These are phyloP conservation scores for Acer saccharum DNA, from an alignment of 345 rosid genomes.

Conservation along the genomic window DNA sequence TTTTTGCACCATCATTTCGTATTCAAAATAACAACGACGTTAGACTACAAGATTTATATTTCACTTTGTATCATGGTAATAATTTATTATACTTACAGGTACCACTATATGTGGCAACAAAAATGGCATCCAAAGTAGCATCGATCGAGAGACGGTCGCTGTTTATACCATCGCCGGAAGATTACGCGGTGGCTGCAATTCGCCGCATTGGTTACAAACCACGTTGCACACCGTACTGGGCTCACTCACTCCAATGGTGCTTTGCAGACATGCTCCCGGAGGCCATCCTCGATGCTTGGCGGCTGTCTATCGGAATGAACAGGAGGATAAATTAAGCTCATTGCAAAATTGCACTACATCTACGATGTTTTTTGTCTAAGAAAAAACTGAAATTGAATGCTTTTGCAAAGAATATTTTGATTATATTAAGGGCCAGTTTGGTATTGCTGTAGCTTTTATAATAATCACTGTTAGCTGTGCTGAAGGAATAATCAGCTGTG, in stretches of 20 bases:
- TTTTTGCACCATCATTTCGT: no score
- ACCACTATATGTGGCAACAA: slow-evolving; percentile 82
- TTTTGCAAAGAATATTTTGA: background rate
- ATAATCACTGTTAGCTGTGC: no score
- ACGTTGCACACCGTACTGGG: slow-evolving; percentile 73
- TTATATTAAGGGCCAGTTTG: no score
- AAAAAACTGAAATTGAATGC: background rate
- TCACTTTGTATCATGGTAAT: no score
- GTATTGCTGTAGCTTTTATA: no score
- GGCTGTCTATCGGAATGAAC: slow-evolving; percentile 66
- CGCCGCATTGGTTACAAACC: slow-evolving; percentile 57
- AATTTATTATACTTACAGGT: slow-evolving; percentile 33
- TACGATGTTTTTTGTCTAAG: background rate
- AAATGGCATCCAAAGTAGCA: slow-evolving; percentile 65
- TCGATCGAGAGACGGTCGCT: slow-evolving; percentile 46
- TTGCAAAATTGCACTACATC: background rate
- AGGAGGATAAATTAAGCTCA: slow-evolving; percentile 32
- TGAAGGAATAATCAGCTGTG: no score
- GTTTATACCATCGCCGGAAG: slow-evolving; percentile 61
- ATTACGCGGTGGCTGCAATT: slow-evolving; percentile 61
- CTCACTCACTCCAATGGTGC: slow-evolving; percentile 82
- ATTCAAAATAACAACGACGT: no score
- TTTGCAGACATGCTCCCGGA: slow-evolving; percentile 53
- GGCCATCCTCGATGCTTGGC: slow-evolving; percentile 68
- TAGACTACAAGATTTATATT: no score